These are phyloP conservation scores for Euphorbia lathyris DNA, from an alignment of 345 rosid species.

Conservation along the genomic window DNA sequence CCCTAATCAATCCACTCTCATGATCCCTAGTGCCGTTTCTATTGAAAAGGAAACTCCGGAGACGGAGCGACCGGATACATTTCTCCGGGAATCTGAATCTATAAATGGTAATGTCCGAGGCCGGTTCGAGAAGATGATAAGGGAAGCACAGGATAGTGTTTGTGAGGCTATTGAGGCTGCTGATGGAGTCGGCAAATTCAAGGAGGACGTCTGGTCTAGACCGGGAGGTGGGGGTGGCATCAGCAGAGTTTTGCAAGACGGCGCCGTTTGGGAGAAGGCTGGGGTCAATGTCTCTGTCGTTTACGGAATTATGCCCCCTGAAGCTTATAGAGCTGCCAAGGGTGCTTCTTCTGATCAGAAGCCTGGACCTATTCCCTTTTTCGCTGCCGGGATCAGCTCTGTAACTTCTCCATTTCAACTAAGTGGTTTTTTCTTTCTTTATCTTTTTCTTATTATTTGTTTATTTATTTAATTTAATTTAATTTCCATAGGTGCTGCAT, in stretches of 20 bases:
- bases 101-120: conserved; percentile 53
- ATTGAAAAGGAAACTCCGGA: conserved; percentile 32
- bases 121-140: conserved; percentile 87
- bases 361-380: conserved; percentile 81
- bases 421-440: neutral
- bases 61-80: conserved; percentile 60
- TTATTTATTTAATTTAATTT: neutral
- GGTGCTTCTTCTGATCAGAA: conserved; percentile 62
- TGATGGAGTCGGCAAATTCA: conserved; percentile 63
- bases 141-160: conserved; percentile 74
- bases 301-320: conserved; percentile 98
- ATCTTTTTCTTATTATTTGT: neutral
- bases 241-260: conserved; percentile 88
- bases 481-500: conserved; percentile 54
- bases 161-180: conserved; percentile 70
- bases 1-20: neutral
- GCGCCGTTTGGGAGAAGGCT: conserved; percentile 92
- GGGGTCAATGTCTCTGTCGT: conserved; percentile 97
- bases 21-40: conserved; percentile 19
- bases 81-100: conserved; percentile 67
- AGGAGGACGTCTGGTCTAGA: conserved; percentile 97
- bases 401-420: conserved; percentile 32
- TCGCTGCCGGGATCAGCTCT: conserved; percentile 97
- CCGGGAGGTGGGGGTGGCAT: conserved; percentile 99
- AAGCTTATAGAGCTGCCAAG: conserved; percentile 94